Base-by-base conservation (phyloP, 2,329 filamentous ascomycete genomes). In the Xylaria sp. region DNA sequence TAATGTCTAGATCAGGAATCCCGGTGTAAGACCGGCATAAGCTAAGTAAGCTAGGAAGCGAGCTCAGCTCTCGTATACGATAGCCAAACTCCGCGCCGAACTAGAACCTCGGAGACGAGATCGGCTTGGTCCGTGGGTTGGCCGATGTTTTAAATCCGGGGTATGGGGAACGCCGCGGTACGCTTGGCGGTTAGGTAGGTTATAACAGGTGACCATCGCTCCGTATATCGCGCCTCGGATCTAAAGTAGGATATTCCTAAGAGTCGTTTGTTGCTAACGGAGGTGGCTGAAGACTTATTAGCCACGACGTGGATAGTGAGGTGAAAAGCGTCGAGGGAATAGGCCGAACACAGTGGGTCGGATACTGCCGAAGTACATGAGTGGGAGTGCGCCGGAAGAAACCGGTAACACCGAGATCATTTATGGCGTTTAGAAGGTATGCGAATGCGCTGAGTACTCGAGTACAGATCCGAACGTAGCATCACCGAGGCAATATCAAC, bases 61-160 rank as follows among this genome's bases (percentile, higher is more conserved):
- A 42, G 34, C 34, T 36, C 11, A 36, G 34, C 34, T 36, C 39
- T 42, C 14, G 14, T 17, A 17, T 42, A 48, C 9, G 8, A 19
- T 24, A 53, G 8, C 24, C 32, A 53, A 53, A 53, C 27, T 32
- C 50, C 21, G 50, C 14, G 50, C 50, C 50, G 27, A 53, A 32
- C n/a, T 6, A 32, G 50, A 27, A 12, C 4, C 21, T 53, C 50
- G 21, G 50, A 53, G 27, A 32, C 50, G 50, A 53, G 50, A 32
- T 53, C 50, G 50, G 50, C 50, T 53, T 32, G n/a, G 4, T 48
- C 47, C 24, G 24, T 48, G 19, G 32, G 11, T 53, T 53, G 50
- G 50, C 50, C 50, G 50, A 32, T 32, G 27, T n/a, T 9, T 53
- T 53, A 53, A 53, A n/a, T 30, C 27, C 50, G 50, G 50, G 19